Evolutionary conservation across 2,329 filamentous ascomycete genomes (phyloP), one percentile per base, ranked within the genome.

Genomic region (Hymenoscyphus occultus): DNA sequence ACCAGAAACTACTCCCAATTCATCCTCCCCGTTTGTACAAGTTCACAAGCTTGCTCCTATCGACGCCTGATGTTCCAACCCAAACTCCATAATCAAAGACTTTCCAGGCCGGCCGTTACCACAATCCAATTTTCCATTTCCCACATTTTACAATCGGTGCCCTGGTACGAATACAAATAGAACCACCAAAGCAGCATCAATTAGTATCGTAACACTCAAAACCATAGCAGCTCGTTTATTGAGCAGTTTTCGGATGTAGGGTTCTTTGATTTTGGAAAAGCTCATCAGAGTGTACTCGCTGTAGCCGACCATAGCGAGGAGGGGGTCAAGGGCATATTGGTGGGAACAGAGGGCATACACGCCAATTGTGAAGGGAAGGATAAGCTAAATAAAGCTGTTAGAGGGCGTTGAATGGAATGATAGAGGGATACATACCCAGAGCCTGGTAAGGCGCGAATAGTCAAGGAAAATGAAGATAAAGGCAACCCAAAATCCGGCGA

Each of bases 251-350:
- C 92, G 90, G 63, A 99, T 90, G 75, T 95, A 99, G 0, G 93
- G 91, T 78, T 99, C 95, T 63, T 91, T 87, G 69, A 98, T 92
- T 51, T 87, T 86, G 31, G 91, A 90, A 81, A 96, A 97, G 77
- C 89, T 91, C 83, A 97, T 93, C 60, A 96, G 93, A 0, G 94
- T 97, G 80, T 98, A 97, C 80, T 99, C 96, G 80, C 93, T 97
- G 77, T 89, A 90, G 42, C 94, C 93, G n/a, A 91, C 77, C 22
- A 98, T 83, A 4, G 93, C 95, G 77, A 98, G 87, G 68, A 97
- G 82, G 0, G 96, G 94, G 74, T 99, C 95, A 61, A 99, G 86
- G 69, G 92, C 93, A 80, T 98, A 99, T 77, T 98, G 94, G 74
- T 98, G 96, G 2, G 93, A 95, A 35, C 90, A 86, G 40, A 97